Evolutionary conservation across 208 protist species (phyloP), one percentile per base, ranked within the genome.

Genomic region (Kentomonas sorsogonicus): DNA sequence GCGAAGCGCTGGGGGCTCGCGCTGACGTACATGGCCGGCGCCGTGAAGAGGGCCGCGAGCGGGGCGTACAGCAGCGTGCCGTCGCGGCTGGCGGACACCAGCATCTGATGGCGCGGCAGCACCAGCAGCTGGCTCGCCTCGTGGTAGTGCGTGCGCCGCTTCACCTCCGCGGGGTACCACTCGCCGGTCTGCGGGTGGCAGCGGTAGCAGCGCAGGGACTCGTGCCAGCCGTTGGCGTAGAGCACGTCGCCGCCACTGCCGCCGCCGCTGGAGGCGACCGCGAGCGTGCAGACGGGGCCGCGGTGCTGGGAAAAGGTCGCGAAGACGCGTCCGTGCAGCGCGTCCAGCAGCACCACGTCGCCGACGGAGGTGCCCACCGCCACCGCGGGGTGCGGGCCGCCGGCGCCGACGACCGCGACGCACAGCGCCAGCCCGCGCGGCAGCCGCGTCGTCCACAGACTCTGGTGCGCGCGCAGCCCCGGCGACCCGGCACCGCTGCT

Each of bases 61-160:
- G 80, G 65, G 11, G 79, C 54, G 60, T 86, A 94, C 63, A 94
- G 46, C 5, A 94, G 38, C 25, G 88, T 94, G 51, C 83, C 84
- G 53, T 95, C 88, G 16, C 85, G 78, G 10, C 83, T 45, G 7
- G 83, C 76, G 16, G 88, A 95, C 18, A 95, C 60, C n/a, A 95
- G 51, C 11, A 92, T 67, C 63, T 85, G 74, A 10, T 56, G 66
- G 25, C 66, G 65, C 11, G 72, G 53, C 43, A 86, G 26, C 25
- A 91, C 13, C 3, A 61, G 26, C 26, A 95, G 62, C 56, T 92
- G 73, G 38, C 58, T 86, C 25, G 78, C 77, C 65, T 95, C 88
- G 55, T 95, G 88, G 69, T 95, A 92, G 54, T 95, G 88, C 38
- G 84, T 91, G 50, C 88, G 88, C 0, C 88, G 82, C 68, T 95